These are phyloP conservation scores for Syzygium malaccense DNA, from an alignment of 441 rosid species.

Conservation along the genomic window DNA sequence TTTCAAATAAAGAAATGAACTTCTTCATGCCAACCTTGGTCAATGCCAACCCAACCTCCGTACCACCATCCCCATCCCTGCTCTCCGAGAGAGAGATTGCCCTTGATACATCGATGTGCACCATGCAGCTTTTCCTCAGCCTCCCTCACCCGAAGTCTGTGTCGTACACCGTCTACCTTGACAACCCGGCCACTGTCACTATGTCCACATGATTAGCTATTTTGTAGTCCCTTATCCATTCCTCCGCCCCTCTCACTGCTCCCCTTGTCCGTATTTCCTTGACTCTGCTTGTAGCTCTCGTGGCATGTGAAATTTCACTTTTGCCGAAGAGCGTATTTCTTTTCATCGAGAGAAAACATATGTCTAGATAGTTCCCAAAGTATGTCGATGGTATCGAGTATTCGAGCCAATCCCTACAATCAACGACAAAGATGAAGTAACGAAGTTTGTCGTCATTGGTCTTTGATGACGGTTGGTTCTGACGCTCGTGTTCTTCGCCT, in stretches of 20 bases:
- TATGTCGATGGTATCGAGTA: neutral
- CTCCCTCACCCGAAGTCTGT: slow-evolving; percentile 50
- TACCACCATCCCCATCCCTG: neutral
- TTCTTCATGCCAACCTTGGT: neutral
- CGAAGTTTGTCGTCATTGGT: neutral
- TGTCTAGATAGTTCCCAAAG: slow-evolving; percentile 4
- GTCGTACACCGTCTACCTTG: slow-evolving; percentile 16
- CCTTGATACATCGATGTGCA: neutral
- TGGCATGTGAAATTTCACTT: neutral
- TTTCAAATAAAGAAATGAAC: neutral
- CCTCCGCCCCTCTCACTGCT: neutral
- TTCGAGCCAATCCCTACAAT: neutral
- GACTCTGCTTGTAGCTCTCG: neutral
- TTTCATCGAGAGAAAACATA: neutral
- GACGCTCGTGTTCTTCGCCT: neutral
- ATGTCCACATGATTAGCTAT: neutral
- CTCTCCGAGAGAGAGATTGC: neutral
- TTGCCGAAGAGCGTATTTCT: neutral
- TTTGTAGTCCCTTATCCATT: neutral
- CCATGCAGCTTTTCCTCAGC: slow-evolving; percentile 22
- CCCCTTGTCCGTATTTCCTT: neutral
- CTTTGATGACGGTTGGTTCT: neutral
- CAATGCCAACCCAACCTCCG: slow-evolving; percentile 1
- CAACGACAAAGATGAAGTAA: neutral
- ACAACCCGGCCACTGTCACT: neutral